Percentiles rank a stretch among this genome's conserved stretches.
Conservation (phyloP, 768 basidiomycete species). For the Russula griseocarnosa region DNA sequence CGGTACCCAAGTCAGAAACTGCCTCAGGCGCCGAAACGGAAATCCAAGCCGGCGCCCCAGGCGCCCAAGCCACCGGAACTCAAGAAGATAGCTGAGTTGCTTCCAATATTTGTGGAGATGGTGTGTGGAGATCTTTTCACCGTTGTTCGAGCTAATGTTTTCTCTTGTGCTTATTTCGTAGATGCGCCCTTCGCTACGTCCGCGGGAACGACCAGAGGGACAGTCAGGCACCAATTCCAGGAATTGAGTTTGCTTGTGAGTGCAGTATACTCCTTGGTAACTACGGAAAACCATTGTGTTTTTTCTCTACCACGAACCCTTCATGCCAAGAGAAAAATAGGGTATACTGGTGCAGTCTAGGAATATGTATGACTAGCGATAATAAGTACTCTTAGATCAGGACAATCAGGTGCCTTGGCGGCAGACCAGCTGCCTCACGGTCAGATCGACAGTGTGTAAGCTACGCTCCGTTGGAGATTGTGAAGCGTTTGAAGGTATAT, state of each 20-base stretch:
- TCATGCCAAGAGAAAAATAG: slow-evolving; percentile 12
- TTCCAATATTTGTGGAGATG: slow-evolving; percentile 91
- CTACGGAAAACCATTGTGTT: slow-evolving; percentile 3
- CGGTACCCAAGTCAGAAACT: slow-evolving; percentile 12
- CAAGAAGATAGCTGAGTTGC: slow-evolving; percentile 67
- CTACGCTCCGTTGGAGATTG: slow-evolving; percentile 53
- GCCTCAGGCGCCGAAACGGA: slow-evolving; percentile 28
- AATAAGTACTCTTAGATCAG: slow-evolving; percentile 22
- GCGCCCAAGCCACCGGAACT: slow-evolving; percentile 71
- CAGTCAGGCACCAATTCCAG: not conserved
- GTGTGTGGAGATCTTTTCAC: slow-evolving; percentile 43
- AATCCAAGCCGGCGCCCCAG: slow-evolving; percentile 41
- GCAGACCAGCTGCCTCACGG: slow-evolving; percentile 26
- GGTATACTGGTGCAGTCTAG: slow-evolving; percentile 26
- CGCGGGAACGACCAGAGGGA: slow-evolving; percentile 4
- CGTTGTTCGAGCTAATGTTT: not conserved
- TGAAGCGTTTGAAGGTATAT: slow-evolving; percentile 78
- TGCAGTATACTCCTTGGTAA: not conserved
- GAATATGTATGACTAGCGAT: slow-evolving; percentile 20
- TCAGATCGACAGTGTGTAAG: slow-evolving; percentile 31
- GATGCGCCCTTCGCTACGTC: slow-evolving; percentile 25
- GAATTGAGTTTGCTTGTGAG: not conserved
- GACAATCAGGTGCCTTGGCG: slow-evolving; percentile 2
- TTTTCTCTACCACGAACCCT: slow-evolving; percentile 15
- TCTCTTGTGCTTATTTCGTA: not conserved